A percentile compares a stretch with the other conserved stretches of the same genome.
Conservation (phyloP, 345 rosid species). For the Capsella bursapastoris region DNA sequence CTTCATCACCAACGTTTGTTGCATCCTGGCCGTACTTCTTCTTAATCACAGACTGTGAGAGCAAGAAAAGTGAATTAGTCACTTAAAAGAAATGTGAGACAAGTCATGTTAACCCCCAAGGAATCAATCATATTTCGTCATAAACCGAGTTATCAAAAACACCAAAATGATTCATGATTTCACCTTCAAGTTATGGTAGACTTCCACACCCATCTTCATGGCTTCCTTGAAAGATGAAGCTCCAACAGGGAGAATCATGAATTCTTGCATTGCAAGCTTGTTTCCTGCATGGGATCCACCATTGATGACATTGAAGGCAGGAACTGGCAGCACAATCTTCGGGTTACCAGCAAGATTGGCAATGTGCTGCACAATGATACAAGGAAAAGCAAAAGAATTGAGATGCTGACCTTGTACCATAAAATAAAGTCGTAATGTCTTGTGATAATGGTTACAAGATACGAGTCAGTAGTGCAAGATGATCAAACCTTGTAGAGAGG, state of each 20-base stretch:
- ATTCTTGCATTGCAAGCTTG: constrained; percentile 99
- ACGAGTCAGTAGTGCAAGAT: not conserved
- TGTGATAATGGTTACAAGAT: not conserved
- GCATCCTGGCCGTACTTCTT: constrained; percentile 97
- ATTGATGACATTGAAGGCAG: constrained; percentile 98
- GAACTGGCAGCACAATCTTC: constrained; percentile 86
- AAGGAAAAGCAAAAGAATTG: not conserved
- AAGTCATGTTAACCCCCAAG: not conserved
- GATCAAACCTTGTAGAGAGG: constrained; percentile 79
- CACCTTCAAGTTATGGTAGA: constrained; percentile 85
- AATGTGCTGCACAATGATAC: constrained; percentile 49
- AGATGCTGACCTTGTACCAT: not conserved
- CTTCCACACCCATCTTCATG: constrained; percentile 97
- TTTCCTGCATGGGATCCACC: constrained; percentile 99
- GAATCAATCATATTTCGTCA: not conserved
- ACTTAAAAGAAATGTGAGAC: not conserved
- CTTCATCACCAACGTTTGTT: constrained; percentile 99
- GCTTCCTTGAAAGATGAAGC: constrained; percentile 91
- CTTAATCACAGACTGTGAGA: constrained; percentile 46
- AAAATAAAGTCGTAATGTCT: not conserved
- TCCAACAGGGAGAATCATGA: constrained; percentile 96
- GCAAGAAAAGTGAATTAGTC: not conserved
- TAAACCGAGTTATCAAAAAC: not conserved
- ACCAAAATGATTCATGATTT: not conserved
- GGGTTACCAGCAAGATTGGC: constrained; percentile 97